A percentile compares a stretch with the other conserved stretches of the same genome.
Conservation (phyloP, 768 basidiomycete species). For the Suillus luteus region DNA sequence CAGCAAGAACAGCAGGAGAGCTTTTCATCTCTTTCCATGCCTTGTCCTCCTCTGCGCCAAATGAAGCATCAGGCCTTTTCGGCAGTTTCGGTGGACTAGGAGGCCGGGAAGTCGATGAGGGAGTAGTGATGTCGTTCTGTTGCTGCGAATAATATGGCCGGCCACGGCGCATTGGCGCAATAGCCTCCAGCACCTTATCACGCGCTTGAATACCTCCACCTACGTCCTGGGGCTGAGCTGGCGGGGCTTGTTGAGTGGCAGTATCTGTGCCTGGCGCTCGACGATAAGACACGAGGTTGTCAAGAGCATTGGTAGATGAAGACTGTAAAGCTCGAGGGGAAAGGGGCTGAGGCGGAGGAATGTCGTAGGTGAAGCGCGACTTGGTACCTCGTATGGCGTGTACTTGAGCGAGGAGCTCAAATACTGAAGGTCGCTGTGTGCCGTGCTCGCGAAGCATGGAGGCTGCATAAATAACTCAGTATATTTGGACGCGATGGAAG, state of each 20-base stretch:
- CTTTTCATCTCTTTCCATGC: slow-evolving; percentile 47
- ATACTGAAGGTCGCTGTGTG: slow-evolving; percentile 80
- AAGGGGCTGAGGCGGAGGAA: slow-evolving; percentile 50
- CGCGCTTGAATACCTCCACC: slow-evolving; percentile 68
- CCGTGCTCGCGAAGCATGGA: slow-evolving; percentile 95
- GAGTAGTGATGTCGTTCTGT: slow-evolving; percentile 31
- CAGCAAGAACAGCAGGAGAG: slow-evolving; percentile 16
- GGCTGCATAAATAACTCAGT: slow-evolving; percentile 43
- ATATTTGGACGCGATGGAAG: slow-evolving; percentile 7
- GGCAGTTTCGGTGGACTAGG: slow-evolving; percentile 24
- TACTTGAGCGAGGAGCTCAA: slow-evolving; percentile 80
- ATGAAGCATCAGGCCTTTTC: slow-evolving; percentile 21
- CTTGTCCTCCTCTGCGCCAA: slow-evolving; percentile 45
- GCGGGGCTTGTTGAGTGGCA: slow-evolving; percentile 17
- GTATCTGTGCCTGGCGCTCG: slow-evolving; percentile 21
- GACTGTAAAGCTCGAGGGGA: slow-evolving; percentile 41
- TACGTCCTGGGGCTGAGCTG: slow-evolving; percentile 22
- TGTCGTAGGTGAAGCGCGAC: slow-evolving; percentile 71
- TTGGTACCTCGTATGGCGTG: slow-evolving; percentile 88
- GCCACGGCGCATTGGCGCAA: slow-evolving; percentile 77
- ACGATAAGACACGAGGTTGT: slow-evolving; percentile 43
- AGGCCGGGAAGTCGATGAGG: slow-evolving; percentile 34
- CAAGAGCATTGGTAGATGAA: slow-evolving; percentile 32
- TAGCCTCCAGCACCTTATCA: slow-evolving; percentile 77
- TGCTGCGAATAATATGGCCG: slow-evolving; percentile 49